A percentile compares a stretch with the other conserved stretches of the same genome.
Evolutionary conservation across 140 eudicot species (phyloP).

Genomic region (Cichorium intybus): DNA sequence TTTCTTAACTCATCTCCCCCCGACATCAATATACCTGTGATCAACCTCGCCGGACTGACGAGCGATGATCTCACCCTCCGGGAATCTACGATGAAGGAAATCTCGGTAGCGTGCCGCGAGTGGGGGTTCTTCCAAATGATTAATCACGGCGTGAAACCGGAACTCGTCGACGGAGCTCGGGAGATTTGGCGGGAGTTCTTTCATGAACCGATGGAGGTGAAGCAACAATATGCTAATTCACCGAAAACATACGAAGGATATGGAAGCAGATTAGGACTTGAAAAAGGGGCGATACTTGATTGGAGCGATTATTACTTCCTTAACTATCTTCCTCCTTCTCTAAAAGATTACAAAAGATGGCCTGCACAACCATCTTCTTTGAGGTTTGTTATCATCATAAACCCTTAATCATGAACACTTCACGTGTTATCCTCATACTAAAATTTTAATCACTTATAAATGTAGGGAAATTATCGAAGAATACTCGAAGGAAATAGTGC

Average conservation of each 20-base stretch:
- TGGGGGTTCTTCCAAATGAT: conserved; percentile 89
- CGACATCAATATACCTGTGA: conserved; percentile 49
- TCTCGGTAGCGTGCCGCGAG: conserved; percentile 60
- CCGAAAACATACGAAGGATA: conserved; percentile 88
- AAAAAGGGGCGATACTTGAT: conserved; percentile 84
- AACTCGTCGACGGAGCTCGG: conserved; percentile 60
- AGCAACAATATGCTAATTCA: conserved; percentile 67
- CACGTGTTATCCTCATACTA: neutral
- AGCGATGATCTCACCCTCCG: conserved; percentile 14
- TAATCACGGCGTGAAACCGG: conserved; percentile 65
- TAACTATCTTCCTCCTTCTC: conserved; percentile 63
- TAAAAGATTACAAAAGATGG: conserved; percentile 82
- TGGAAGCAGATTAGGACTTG: conserved; percentile 78
- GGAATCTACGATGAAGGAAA: conserved; percentile 23
- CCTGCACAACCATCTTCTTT: conserved; percentile 64
- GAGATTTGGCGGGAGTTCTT: conserved; percentile 77
- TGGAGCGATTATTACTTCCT: conserved; percentile 89
- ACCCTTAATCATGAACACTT: too few relatives aligned
- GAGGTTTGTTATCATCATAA: conserved; percentile 35
- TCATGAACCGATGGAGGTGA: conserved; percentile 82
- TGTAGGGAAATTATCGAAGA: conserved; percentile 64
- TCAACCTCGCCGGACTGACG: conserved; percentile 45
- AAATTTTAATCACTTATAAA: neutral
- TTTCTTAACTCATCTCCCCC: neutral
- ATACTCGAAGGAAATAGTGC: conserved; percentile 57